Base-by-base conservation (phyloP, 768 basidiomycete species). In the Boletus huronensis region DNA sequence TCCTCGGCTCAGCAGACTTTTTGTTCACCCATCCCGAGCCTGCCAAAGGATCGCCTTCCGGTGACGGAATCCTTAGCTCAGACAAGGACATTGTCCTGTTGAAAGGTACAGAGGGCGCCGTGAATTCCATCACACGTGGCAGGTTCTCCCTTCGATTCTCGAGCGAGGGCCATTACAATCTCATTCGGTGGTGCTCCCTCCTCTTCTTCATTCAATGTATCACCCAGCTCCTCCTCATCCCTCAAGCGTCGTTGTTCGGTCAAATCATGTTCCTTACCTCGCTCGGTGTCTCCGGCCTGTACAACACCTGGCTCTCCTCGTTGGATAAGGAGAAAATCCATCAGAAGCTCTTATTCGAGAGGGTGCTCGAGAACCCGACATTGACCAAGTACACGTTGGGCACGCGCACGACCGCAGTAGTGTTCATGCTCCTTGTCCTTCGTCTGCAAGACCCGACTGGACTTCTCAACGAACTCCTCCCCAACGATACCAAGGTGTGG, bases 281-380 rank as follows among this genome's bases (percentile, higher is more conserved):
- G 13, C 45, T 72, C 0, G 62, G 60, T 10, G 54, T 63, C 3
- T 72, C 71, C 2, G 65, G 64, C 43, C 17, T 64, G 0, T 68
- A 69, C 54, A 70, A 64, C 21, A 21, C 46, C 0, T 56, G 44
- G 40, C 32, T 69, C 7, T 62, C 64, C 6, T 65, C 63, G 7
- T 53, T 77, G 70, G 75, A 77, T 32, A 67, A 55, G 9, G 63
- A 58, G 10, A 58, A 50, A 23, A 48, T 65, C 4, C 61, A 65
- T 2, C 44, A 40, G 28, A 40, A 55, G 13, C 9, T 62, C 32
- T 38, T 66, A 32, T 28, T 66, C 17, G 29, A 51, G 21, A 40
- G 21, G 1, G 53, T 61, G 1, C 47, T 66, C 10, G 39, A 49
- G 21, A 55, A 31, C 4, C 65, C 65, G 16, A 43, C 23, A 0